These are phyloP conservation scores for Cucumis sativus DNA, from an alignment of 306 rosid species.

Conservation along the genomic window DNA sequence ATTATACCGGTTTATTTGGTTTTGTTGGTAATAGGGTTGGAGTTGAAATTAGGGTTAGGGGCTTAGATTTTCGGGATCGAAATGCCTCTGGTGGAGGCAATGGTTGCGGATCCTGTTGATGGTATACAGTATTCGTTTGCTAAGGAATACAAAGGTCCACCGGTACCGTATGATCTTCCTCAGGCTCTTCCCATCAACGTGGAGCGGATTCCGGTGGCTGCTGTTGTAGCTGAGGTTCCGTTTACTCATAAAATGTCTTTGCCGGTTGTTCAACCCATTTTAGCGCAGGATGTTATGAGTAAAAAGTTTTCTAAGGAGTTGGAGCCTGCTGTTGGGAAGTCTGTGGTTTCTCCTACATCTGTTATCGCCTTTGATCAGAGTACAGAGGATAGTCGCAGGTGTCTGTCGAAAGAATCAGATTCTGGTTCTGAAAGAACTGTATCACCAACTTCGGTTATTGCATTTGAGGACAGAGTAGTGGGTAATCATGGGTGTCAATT, in stretches of 20 bases:
- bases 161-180: slow-evolving; percentile 56
- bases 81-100: slow-evolving; percentile 46
- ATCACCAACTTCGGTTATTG: slow-evolving; percentile 71
- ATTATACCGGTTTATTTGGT: slow-evolving; percentile 12
- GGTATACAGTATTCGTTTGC: slow-evolving; percentile 53
- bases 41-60: slow-evolving; percentile 20
- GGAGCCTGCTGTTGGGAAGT: slow-evolving; percentile 21
- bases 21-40: slow-evolving; percentile 11
- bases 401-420: slow-evolving; percentile 28
- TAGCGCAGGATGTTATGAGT: slow-evolving; percentile 27
- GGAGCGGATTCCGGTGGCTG: slow-evolving; percentile 50
- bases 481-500: slow-evolving; percentile 33
- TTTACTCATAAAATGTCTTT: slow-evolving; percentile 32
- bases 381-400: slow-evolving; percentile 20
- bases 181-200: slow-evolving; percentile 62
- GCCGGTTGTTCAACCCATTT: slow-evolving; percentile 84
- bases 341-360: slow-evolving; percentile 69
- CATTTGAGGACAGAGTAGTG: slow-evolving; percentile 44
- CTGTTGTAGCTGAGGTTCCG: slow-evolving; percentile 38
- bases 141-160: slow-evolving; percentile 63
- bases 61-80: neutral
- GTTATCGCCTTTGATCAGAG: slow-evolving; percentile 49
- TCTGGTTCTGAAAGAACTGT: slow-evolving; percentile 37
- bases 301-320: slow-evolving; percentile 54
- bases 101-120: slow-evolving; percentile 18